phyloP scores from a whole-genome alignment of 2,329 filamentous ascomycete species.

The Curvularia spicifera region DNA sequence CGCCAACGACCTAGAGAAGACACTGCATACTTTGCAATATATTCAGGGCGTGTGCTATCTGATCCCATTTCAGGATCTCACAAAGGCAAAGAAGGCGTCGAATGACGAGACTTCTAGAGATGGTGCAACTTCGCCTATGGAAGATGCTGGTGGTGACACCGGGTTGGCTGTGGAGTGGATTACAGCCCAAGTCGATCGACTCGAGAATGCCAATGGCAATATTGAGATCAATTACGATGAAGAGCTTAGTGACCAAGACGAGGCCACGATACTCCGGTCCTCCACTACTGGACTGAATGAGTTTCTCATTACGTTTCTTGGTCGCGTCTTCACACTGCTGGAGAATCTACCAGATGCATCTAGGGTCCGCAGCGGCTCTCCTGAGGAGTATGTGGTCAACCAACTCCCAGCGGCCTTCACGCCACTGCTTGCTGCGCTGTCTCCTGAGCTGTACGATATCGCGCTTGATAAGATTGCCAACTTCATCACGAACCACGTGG shows the following conservation, averaged over 20 bases:
- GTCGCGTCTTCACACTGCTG: conserved; percentile 91
- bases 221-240: conserved; percentile 84
- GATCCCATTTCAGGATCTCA: conserved; percentile 87
- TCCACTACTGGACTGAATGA: conserved; percentile 94
- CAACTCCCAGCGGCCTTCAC: conserved; percentile 90
- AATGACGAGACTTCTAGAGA: conserved; percentile 21
- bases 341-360: conserved; percentile 94
- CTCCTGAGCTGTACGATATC: conserved; percentile 90
- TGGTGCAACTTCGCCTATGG: conserved; percentile 44
- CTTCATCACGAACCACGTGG: conserved; percentile 92
- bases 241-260: conserved; percentile 83
- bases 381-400: conserved; percentile 97
- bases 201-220: conserved; percentile 86
- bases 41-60: conserved; percentile 96
- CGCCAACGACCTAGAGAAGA: conserved; percentile 97
- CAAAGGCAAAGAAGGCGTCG: conserved; percentile 58
- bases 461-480: conserved; percentile 89
- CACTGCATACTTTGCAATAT: conserved; percentile 89
- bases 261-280: conserved; percentile 85
- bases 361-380: conserved; percentile 84
- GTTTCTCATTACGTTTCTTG: conserved; percentile 87
- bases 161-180: conserved; percentile 88
- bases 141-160: conserved; percentile 50
- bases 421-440: conserved; percentile 87
- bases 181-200: conserved; percentile 88